Evolutionary conservation across 2,329 filamentous ascomycete species (phyloP).

Genomic region (Aspergillus pseudonomiae): DNA sequence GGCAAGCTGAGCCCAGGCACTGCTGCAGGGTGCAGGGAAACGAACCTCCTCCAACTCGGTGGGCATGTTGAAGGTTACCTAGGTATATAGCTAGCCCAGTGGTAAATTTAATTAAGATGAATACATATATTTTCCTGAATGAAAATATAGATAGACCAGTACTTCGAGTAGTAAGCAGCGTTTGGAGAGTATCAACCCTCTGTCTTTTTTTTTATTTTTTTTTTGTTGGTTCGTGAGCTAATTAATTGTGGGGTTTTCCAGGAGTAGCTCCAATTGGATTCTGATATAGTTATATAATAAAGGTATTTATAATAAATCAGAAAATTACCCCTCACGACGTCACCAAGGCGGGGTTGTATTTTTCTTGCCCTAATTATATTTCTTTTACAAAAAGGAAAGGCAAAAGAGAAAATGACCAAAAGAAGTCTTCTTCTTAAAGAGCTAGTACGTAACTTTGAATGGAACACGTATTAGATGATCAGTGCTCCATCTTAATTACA

Average conservation of each 20-base stretch:
- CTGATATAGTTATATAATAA: too few relatives aligned
- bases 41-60: constrained; percentile 75
- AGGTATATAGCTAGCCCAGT: neutral
- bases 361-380: neutral
- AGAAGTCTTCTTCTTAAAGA: too few relatives aligned
- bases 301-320: neutral
- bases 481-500: too few relatives aligned
- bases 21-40: neutral
- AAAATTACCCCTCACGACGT: neutral
- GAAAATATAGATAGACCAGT: neutral
- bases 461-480: too few relatives aligned
- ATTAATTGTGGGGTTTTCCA: neutral
- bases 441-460: too few relatives aligned
- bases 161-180: neutral
- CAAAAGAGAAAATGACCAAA: too few relatives aligned
- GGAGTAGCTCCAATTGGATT: neutral
- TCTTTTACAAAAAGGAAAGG: too few relatives aligned
- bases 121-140: neutral
- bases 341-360: neutral
- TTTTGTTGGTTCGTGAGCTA: too few relatives aligned
- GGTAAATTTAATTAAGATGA: neutral
- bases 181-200: neutral
- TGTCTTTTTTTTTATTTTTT: neutral
- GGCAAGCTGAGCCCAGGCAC: neutral
- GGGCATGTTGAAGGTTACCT: constrained; percentile 60